A percentile compares a stretch with the other conserved stretches of the same genome.
phyloP scores from a whole-genome alignment of 164 flowering plant species.

The Echeveria elegans region DNA sequence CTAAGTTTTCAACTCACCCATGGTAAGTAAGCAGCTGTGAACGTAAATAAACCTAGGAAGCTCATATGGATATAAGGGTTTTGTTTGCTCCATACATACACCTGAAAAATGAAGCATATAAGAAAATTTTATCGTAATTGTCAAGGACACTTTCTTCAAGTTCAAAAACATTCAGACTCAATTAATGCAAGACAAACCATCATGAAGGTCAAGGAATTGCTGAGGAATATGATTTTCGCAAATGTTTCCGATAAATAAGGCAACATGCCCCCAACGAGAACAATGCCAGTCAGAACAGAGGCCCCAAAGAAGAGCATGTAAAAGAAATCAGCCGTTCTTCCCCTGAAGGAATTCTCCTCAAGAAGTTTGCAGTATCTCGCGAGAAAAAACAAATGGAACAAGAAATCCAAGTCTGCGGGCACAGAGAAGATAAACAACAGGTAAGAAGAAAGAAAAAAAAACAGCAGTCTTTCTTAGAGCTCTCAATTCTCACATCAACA shows the following conservation, averaged over 20 bases:
- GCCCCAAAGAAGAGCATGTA: conserved; percentile 99
- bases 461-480: no score
- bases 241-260: conserved; percentile 86
- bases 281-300: conserved; percentile 76
- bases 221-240: conserved; percentile 85
- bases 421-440: neutral
- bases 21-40: conserved; percentile 96
- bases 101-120: conserved; percentile 33
- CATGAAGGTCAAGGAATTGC: conserved; percentile 99
- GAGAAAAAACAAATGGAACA: conserved; percentile 99
- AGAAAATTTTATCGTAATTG: neutral
- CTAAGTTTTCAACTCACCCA: conserved; percentile 65
- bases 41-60: conserved; percentile 94
- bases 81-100: conserved; percentile 99
- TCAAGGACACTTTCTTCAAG: neutral
- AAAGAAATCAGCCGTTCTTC: conserved; percentile 97
- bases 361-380: conserved; percentile 99
- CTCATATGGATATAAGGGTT: conserved; percentile 98
- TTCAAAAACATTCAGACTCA: neutral
- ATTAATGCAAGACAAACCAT: conserved; percentile 53
- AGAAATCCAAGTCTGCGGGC: conserved; percentile 83
- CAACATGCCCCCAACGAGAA: conserved; percentile 91
- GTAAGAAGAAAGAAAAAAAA: no score
- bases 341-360: conserved; percentile 97
- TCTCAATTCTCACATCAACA: no score